Base-by-base conservation (phyloP, 1,284 basidiomycete species). In the Marasmius sp. region DNA sequence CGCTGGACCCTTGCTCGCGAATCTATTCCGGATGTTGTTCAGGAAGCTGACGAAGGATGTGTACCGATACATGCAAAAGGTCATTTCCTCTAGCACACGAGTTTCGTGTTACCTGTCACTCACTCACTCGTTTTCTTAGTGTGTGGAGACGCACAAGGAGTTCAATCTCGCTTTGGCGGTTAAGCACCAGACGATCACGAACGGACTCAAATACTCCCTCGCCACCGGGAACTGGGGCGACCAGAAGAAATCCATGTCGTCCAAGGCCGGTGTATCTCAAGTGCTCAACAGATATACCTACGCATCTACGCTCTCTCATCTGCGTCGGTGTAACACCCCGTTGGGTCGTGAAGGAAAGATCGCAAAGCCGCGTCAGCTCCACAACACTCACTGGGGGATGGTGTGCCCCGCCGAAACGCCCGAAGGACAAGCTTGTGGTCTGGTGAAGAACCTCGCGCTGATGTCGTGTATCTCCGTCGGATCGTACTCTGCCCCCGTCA, bases 351-450 rank as follows among this genome's bases (percentile, higher is more conserved):
- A 99, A 75, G 96, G 96, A 65, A 99, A 99, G 81, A 99, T 99
- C 62, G 97, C 97, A 58, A 99, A 99, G 75, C 97, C 97, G 58
- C 97, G 97, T 72, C 97, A 99, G 72, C 82, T 99, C 61, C 97
- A 99, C 78, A 99, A 99, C 74, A 98, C 97, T 1, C 97, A 99
- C 73, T 99, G 97, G 97, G 97, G 97, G 51, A 98, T 99, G 95
- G 97, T 99, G 11, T 98, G 95, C 73, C 97, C 97, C 48, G 97
- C 97, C 56, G 97, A 99, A 77, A 99, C 97, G 11, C 97, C 97
- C 7, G 97, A 99, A 89, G 97, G 97, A 60, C 97, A 99, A 75
- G 97, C 97, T 64, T 99, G 97, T 79, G 97, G 97, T 78, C 85
- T 99, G 52, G 97, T 99, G 77, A 99, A 99, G 82, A 99, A 99